These are phyloP conservation scores for Tolypocladium pustulatum DNA, from an alignment of 2,329 filamentous ascomycete genomes.

Conservation along the genomic window DNA sequence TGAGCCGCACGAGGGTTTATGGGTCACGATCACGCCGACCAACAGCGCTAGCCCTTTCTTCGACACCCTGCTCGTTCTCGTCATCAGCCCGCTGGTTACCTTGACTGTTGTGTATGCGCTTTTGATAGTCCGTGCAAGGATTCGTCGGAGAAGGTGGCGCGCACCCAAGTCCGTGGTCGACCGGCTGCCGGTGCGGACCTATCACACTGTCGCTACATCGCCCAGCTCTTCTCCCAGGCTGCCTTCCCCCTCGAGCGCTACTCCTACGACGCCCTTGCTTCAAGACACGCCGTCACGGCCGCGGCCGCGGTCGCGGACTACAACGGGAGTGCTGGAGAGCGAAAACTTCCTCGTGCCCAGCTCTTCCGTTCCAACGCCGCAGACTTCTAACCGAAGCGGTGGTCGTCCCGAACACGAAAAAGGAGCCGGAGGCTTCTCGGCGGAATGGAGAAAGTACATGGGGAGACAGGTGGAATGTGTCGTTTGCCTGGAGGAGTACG, in stretches of 20 bases:
- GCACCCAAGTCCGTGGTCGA: constrained; percentile 97
- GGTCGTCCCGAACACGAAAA: constrained; percentile 37
- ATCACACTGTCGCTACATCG: constrained; percentile 67
- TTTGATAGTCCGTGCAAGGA: constrained; percentile 76
- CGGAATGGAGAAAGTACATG: constrained; percentile 57
- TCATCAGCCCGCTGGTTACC: constrained; percentile 86
- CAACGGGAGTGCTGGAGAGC: constrained; percentile 47
- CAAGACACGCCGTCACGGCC: constrained; percentile 44
- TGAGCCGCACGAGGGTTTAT: constrained; percentile 58
- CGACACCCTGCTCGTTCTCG: constrained; percentile 91
- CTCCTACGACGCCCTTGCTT: constrained; percentile 71
- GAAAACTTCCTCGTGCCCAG: constrained; percentile 33
- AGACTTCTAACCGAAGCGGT: constrained; percentile 18
- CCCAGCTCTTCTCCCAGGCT: constrained; percentile 43
- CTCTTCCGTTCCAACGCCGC: constrained; percentile 27
- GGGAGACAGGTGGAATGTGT: constrained; percentile 75
- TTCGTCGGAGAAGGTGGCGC: constrained; percentile 82
- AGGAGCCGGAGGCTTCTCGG: constrained; percentile 26
- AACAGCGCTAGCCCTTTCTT: constrained; percentile 88
- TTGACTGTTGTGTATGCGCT: constrained; percentile 87
- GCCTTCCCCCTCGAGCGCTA: constrained; percentile 54
- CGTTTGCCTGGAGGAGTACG: constrained; percentile 91
- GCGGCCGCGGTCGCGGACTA: constrained; percentile 54
- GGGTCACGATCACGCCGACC: constrained; percentile 92
- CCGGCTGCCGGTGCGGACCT: constrained; percentile 86